Base-by-base conservation (phyloP, 768 basidiomycete genomes). In the Tylopilus plumbeoviolaceoides region DNA sequence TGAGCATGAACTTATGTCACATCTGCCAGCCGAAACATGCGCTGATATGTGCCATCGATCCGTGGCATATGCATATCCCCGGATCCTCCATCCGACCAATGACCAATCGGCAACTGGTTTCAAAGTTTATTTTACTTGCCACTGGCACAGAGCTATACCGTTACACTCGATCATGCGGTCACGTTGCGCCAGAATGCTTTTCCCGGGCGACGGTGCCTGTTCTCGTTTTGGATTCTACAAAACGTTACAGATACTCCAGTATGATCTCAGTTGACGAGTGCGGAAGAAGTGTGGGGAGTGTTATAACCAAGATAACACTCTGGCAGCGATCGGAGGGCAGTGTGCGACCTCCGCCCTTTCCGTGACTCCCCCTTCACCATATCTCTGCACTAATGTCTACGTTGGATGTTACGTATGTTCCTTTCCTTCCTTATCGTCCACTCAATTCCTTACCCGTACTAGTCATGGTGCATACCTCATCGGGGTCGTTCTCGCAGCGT, bases 391-490 rank as follows among this genome's bases (percentile, higher is more conserved):
- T n/a, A 36, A 62, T 60, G 62, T 21, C 14, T 35, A 6, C 23
- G n/a, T 46, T 75, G 8, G 75, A 72, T 23, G 58, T 60, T 14
- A 72, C 70, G 75, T 76, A 46, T 25, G 71, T 65, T 7, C 31
- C 8, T 36, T n/a, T 21, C 6, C 6, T 31, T 20, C 8, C 12
- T 44, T 10, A 2, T n/a, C 11, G 10, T 40, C n/a, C 21, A 41
- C 28, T 30, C 5, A 6, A 7, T 42, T 54, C 36, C 51, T 21
- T n/a, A n/a, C 53, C 14, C 18, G 47, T 20, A 42, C 12, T 20
- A 82, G 79, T 23, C 56, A 78, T 33, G 82, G 82, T 20, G 77
- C 78, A 38, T 72, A 76, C 30, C 73, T 78, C 42, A 65, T 82
- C 27, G 82, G 81, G 4, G 70, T 79, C 18, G 62, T 82, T 12